These are phyloP conservation scores for Aspergillus fischeri DNA, from an alignment of 2,329 filamentous ascomycete species.

Conservation along the genomic window DNA sequence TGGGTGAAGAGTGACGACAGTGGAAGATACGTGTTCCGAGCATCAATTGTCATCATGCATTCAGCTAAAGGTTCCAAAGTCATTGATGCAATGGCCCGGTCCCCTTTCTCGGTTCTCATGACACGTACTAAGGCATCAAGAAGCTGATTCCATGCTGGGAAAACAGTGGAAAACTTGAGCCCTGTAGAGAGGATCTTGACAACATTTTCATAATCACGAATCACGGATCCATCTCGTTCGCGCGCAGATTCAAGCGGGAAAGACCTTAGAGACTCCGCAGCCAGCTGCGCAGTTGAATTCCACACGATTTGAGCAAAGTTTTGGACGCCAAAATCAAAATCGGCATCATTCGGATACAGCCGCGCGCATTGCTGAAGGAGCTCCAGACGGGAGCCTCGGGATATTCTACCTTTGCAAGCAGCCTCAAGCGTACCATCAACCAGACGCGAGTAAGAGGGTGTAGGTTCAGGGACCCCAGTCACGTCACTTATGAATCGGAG, in stretches of 20 bases:
- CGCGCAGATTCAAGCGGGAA: slow-evolving; percentile 37
- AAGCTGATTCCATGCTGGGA: slow-evolving; percentile 46
- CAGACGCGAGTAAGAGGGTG: slow-evolving; percentile 24
- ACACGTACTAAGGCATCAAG: slow-evolving; percentile 55
- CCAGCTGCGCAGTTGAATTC: slow-evolving; percentile 31
- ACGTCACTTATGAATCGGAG: slow-evolving; percentile 30
- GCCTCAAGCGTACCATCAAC: slow-evolving; percentile 29
- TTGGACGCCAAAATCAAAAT: slow-evolving; percentile 5
- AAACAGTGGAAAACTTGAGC: slow-evolving; percentile 25
- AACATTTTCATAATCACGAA: slow-evolving; percentile 65
- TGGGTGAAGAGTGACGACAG: slow-evolving; percentile 29
- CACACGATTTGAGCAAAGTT: slow-evolving; percentile 28
- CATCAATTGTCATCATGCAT: slow-evolving; percentile 35
- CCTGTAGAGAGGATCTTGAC: slow-evolving; percentile 65
- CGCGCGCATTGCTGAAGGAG: slow-evolving; percentile 36
- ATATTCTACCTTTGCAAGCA: slow-evolving; percentile 30
- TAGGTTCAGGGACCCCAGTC: slow-evolving; percentile 15
- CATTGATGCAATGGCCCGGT: slow-evolving; percentile 61
- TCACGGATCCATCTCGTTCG: slow-evolving; percentile 51
- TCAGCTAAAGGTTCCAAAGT: slow-evolving; percentile 69
- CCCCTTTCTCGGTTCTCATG: slow-evolving; percentile 61
- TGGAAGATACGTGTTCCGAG: slow-evolving; percentile 32
- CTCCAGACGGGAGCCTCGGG: slow-evolving; percentile 36
- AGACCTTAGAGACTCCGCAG: slow-evolving; percentile 39
- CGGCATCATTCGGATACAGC: slow-evolving; percentile 17